Conservation (phyloP, 176 grass and related monocot genomes). For the Ensete glaucum region DNA sequence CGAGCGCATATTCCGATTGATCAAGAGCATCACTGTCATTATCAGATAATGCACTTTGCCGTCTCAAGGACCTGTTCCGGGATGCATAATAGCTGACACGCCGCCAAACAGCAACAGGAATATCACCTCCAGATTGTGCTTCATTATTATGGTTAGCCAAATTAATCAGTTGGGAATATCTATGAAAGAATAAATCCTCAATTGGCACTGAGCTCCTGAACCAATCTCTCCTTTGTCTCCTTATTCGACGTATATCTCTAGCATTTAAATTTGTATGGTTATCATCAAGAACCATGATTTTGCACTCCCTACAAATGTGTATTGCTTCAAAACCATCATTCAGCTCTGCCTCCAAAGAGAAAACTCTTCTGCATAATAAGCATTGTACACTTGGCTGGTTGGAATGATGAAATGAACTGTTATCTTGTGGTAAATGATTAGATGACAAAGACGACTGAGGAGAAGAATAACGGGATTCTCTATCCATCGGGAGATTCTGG, state of each 20-base stretch:
- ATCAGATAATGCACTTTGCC: slow-evolving; percentile 31
- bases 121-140: slow-evolving; percentile 19
- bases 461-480: neutral
- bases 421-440: slow-evolving; percentile 1
- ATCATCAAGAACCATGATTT: slow-evolving; percentile 36
- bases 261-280: slow-evolving; percentile 21
- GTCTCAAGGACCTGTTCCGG: slow-evolving; percentile 40
- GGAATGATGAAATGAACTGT: slow-evolving; percentile 5
- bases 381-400: slow-evolving; percentile 42
- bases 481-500: slow-evolving; percentile 4
- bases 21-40: slow-evolving; percentile 57
- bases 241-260: slow-evolving; percentile 20
- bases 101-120: slow-evolving; percentile 13
- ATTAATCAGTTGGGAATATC: slow-evolving; percentile 58
- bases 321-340: slow-evolving; percentile 68
- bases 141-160: slow-evolving; percentile 56
- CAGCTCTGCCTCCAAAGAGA: slow-evolving; percentile 56
- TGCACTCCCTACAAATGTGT: slow-evolving; percentile 69
- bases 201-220: slow-evolving; percentile 25
- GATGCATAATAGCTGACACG: slow-evolving; percentile 31
- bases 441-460: neutral
- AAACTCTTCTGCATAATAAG: slow-evolving; percentile 61
- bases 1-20: slow-evolving; percentile 43
- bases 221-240: slow-evolving; percentile 23
- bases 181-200: slow-evolving; percentile 51